Evolutionary conservation across 179 eudicot genomes (phyloP), one percentile per base, ranked within the genome.

Genomic region (Dionaea muscipula): DNA sequence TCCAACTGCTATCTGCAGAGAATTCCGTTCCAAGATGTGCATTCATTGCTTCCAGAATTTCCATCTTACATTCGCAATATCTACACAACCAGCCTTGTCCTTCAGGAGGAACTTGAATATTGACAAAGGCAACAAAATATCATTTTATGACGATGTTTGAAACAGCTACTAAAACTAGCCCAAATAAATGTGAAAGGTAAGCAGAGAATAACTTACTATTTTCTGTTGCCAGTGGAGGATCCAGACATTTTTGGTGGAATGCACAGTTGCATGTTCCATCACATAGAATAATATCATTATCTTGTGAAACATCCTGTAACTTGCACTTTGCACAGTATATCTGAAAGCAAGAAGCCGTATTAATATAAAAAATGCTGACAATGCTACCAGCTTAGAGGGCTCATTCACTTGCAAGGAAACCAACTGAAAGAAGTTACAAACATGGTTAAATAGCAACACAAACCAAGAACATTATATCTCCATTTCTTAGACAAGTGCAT

Each of bases 241-340:
- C 95, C 19, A 84, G 80, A 68, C 98, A 91, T 62, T 86, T 75
- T 66, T 91, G 95, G 72, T 91, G 98, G 66, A 84, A 91, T 60
- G 85, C 98, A 69, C 95, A 77, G 59, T 87, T 86, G 69, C 98
- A 91, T 17, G 91, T 77, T 54, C 98, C 98, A 51, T 86, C 98
- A 78, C 98, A 91, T 36, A 86, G 83, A 63, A 91, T 84, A 48
- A 91, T 87, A 75, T 91, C 98, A 62, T 91, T 84, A 57, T 91
- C 98, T 54, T 76, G 88, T 49, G 73, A 76, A 64, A 79, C 95
- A 68, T 91, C 98, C 66, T 77, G 78, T 53, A 75, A 57, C 65
- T 78, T 82, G 77, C 98, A 91, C 71, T 72, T 82, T 51, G 94
- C 84, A 74, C 98, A 91, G 60, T 81, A 33, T 53, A 91, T 91